Base-by-base conservation (phyloP, 306 rosid genomes). In the Hippophae gyantsensis region DNA sequence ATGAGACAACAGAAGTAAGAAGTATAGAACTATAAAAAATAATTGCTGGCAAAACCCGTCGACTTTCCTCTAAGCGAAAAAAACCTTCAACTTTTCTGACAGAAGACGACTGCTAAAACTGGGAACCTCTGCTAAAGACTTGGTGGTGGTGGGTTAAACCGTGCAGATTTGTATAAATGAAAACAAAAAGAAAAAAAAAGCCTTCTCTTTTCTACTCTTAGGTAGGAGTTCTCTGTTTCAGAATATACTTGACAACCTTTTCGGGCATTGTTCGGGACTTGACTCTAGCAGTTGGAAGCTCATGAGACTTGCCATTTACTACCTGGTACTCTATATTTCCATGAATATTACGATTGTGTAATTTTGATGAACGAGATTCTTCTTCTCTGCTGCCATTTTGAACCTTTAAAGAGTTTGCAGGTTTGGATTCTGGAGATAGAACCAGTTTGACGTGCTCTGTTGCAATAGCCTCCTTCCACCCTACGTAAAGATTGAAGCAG, bases 401-500 rank as follows among this genome's bases (percentile, higher is more conserved):
- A n/a, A 46, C 50, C 59, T 76, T 74, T 3, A 18, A 63, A 44
- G 65, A 65, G 48, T 66, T 72, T 5, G 72, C 38, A 32, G 38
- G 66, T 62, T 76, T 75, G 2, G 68, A 65, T 50, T 68, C 82
- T 0, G 67, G 58, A 54, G 74, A 68, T 65, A 79, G 52, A 77
- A 73, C 72, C 76, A 86, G 72, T 66, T 42, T 50, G 60, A 79
- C 81, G 67, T 90, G 90, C 11, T 81, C 63, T 55, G 79, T 83
- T 9, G 78, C 57, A 9, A 82, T 54, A 54, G 90, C 86, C 66
- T 82, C 89, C 69, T 81, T 77, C 97, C 94, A 86, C 57, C 95
- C 97, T 90, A 84, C 79, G 65, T 49, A 58, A 45, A 56, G 50
- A 52, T 58, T 52, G 32, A 72, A 23, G 52, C 9, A 65, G 25